Conservation (phyloP, 140 eudicot genomes). For the Senecio squalidus region DNA sequence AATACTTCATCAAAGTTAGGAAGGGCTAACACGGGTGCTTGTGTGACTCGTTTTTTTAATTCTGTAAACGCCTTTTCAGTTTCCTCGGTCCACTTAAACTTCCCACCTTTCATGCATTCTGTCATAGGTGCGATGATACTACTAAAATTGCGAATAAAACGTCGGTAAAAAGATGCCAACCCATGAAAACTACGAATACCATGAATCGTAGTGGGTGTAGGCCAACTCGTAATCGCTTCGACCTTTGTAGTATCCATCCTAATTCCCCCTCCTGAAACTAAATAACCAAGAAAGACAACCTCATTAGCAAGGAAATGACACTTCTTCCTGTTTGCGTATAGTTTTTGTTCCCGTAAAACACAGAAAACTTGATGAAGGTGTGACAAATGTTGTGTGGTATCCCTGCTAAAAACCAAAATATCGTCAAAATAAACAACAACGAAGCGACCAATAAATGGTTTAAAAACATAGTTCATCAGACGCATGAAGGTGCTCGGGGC, state of each 20-base stretch:
- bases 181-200: conserved; percentile 11
- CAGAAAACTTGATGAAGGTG: conserved; percentile 1
- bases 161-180: conserved; percentile 5
- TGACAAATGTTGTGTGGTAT: not conserved
- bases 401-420: not conserved
- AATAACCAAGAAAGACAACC: not conserved
- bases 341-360: not conserved
- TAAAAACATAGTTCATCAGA: no score
- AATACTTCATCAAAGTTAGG: not conserved
- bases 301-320: not conserved
- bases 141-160: conserved; percentile 5
- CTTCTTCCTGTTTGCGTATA: not conserved
- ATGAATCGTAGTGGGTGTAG: conserved; percentile 3
- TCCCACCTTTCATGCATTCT: conserved; percentile 5
- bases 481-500: conserved; percentile 11
- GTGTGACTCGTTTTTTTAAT: not conserved
- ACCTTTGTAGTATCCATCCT: not conserved
- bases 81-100: not conserved
- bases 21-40: no score
- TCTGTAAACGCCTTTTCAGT: not conserved
- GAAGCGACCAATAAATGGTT: conserved; percentile 4
- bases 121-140: conserved; percentile 4
- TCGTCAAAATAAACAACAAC: conserved; percentile 15
- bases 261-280: not conserved
- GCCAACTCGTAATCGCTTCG: conserved; percentile 1